phyloP scores from a whole-genome alignment of 768 basidiomycete species.

The Suillus sp. region DNA sequence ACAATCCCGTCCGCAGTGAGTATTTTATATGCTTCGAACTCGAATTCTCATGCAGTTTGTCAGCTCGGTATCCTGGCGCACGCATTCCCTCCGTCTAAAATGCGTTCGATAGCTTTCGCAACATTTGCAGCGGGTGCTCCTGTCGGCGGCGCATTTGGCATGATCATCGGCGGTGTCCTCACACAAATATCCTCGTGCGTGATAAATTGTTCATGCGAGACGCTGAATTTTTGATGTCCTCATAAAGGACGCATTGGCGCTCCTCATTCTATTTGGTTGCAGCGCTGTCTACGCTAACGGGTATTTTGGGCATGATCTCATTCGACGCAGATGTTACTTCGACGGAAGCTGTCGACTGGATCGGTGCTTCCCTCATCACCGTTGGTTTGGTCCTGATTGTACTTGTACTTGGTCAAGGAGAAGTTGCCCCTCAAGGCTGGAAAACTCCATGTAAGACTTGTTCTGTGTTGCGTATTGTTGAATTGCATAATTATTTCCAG shows the following conservation, averaged over 20 bases:
- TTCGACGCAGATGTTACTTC: conserved; percentile 60
- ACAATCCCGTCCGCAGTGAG: conserved; percentile 70
- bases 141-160: conserved; percentile 73
- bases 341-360: conserved; percentile 63
- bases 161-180: conserved; percentile 68
- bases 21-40: background rate
- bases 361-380: conserved; percentile 69
- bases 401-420: conserved; percentile 73
- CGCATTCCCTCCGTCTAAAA: conserved; percentile 66
- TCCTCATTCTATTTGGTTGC: conserved; percentile 62
- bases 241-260: conserved; percentile 57
- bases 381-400: conserved; percentile 67
- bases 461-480: conserved; percentile 9
- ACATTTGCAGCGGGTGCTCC: conserved; percentile 86
- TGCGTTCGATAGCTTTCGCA: conserved; percentile 78
- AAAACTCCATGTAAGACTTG: conserved; percentile 49
- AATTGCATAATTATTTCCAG: conserved; percentile 36
- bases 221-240: conserved; percentile 2
- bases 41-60: conserved; percentile 6
- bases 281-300: conserved; percentile 54
- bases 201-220: background rate
- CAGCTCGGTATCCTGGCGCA: conserved; percentile 83
- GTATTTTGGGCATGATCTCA: conserved; percentile 52
- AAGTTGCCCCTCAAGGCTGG: conserved; percentile 61
- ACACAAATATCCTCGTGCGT: conserved; percentile 51